Evolutionary conservation across 148 eudicot species (phyloP), one percentile per base, ranked within the genome.

Genomic region (Fagopyrum homotropicum): DNA sequence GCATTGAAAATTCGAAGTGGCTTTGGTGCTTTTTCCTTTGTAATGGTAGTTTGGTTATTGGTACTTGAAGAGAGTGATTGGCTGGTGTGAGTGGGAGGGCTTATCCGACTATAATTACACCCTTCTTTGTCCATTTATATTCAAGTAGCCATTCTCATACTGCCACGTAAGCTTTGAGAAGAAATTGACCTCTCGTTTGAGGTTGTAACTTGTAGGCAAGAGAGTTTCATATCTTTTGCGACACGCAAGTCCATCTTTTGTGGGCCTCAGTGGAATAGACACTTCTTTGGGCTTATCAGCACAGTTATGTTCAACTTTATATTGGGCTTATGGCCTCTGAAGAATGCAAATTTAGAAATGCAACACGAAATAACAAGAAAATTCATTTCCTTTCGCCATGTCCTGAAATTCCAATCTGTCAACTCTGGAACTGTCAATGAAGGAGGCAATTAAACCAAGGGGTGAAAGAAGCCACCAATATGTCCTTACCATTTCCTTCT

Each of bases 111-210:
- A 6, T 61, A 61, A 26, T 69, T 46, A 51, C 44, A 73, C 44
- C 11, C 26, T 10, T 57, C 56, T 52, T 74, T 40, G 60, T 54
- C 76, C 63, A 54, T 29, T 74, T 30, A 16, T 45, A 72, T 4
- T 1, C 7, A 46, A 46, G 50, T 9, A 74, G 63, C 76, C 64
- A 74, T 2, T 74, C 12, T 4, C 22, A n/a, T 29, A 68, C 3
- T 43, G 76, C 45, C 76, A 74, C 76, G 64, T 74, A 15, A 55
- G 68, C 76, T 74, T 30, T 43, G 30, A 22, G 29, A 7, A 29
- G 76, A 74, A 9, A 69, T 72, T 72, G 74, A 72, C 74, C 74
- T 72, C 55, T 46, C 74, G 55, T 45, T 72, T 4, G 35, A 46
- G 40, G 40, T 47, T 72, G 71, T 66, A 40, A 15, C 71, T 66